Evolutionary conservation across 805 yeast genomes (phyloP).

Genomic region (Wickerhamomyces xylosicus): DNA sequence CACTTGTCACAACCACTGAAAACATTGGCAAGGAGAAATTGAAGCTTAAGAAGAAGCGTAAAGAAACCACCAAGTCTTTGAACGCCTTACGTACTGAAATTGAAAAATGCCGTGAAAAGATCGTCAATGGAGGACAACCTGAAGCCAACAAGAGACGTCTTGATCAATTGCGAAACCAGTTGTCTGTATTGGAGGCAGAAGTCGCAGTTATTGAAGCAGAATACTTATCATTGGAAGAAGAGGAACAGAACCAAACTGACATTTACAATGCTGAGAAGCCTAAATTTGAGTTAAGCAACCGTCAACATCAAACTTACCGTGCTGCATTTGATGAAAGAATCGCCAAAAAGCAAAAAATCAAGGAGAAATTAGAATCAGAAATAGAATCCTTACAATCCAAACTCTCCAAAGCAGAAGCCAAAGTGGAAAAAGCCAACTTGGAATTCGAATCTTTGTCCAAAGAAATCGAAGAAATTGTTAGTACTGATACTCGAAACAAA

Average conservation of each 20-base stretch:
- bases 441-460: slow-evolving; percentile 9
- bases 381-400: slow-evolving; percentile 20
- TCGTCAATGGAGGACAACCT: slow-evolving; percentile 40
- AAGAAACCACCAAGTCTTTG: slow-evolving; percentile 47
- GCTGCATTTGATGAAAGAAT: slow-evolving; percentile 19
- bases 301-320: slow-evolving; percentile 23
- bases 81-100: slow-evolving; percentile 44
- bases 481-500: slow-evolving; percentile 9
- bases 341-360: slow-evolving; percentile 11
- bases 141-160: slow-evolving; percentile 30
- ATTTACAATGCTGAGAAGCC: slow-evolving; percentile 26
- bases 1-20: slow-evolving; percentile 53
- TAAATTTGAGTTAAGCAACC: slow-evolving; percentile 24
- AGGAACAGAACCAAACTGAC: slow-evolving; percentile 29
- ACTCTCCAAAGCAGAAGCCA: slow-evolving; percentile 23
- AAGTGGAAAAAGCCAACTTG: slow-evolving; percentile 18
- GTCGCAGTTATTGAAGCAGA: slow-evolving; percentile 12
- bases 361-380: slow-evolving; percentile 21
- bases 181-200: slow-evolving; percentile 19
- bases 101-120: slow-evolving; percentile 38
- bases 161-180: slow-evolving; percentile 10
- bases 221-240: slow-evolving; percentile 7
- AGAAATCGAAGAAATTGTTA: slow-evolving; percentile 11
- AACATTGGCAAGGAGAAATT: slow-evolving; percentile 46
- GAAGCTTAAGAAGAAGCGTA: slow-evolving; percentile 45